Evolutionary conservation across 2,329 filamentous ascomycete genomes (phyloP), one percentile per base, ranked within the genome.

Genomic region (Fusarium lyarnte): DNA sequence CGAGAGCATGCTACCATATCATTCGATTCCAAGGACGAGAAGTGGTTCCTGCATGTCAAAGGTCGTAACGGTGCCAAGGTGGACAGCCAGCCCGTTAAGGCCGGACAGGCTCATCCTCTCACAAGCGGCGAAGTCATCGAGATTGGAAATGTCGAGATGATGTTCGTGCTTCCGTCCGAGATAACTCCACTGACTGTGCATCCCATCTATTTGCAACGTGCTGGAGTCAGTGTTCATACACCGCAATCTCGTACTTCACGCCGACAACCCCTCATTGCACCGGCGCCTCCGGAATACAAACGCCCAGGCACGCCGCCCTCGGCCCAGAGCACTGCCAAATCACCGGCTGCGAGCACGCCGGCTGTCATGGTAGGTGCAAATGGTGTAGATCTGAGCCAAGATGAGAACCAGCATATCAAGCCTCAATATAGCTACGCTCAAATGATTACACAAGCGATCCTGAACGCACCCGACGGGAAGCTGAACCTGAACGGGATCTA

Each of bases 341-440:
- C 81, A 38, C 82, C 81, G 1, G 77, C 76, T 19, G 72, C 77
- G 13, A 80, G 78, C 60, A 83, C 82, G 16, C 81, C 82, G 8
- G 80, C 81, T 8, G 79, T 82, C 33, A 78, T 82, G 66, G 75
- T 82, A 25, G 81, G 81, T 13, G 76, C 86, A 52, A 85, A 83
- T 66, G 87, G 90, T 69, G 89, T 95, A 58, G 93, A 96, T 81
- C 89, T 95, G 72, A 95, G 94, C 78, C 87, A 91, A 38, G 95
- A 98, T 74, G 89, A 91, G 35, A 94, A 95, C 73, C 93, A 93
- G 79, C 94, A 98, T 73, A 90, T 98, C 78, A 99, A 99, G 81
- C 97, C 96, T 4, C 93, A 95, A 49, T 97, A 93, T 81, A 98
- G 95, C 81, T 99, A 99, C 82, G 95, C 96, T 6, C 94, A 97